Evolutionary conservation across 148 eudicot genomes (phyloP).

Genomic region (Arbutus unedo): DNA sequence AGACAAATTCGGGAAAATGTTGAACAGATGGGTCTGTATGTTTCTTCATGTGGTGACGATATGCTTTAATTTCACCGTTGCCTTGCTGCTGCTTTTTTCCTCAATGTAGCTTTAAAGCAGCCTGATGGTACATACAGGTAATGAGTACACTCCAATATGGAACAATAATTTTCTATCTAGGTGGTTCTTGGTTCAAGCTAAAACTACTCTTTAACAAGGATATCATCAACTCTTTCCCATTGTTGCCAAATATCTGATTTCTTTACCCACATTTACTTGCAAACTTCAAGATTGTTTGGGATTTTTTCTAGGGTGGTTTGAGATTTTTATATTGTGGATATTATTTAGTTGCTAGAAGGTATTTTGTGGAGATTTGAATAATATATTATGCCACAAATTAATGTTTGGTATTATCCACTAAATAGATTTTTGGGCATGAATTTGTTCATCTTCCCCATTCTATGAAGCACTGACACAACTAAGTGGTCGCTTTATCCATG

Average conservation of each 20-base stretch:
- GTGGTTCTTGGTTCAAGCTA: neutral
- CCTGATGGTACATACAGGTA: slow-evolving; percentile 94
- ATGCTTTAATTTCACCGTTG: slow-evolving; percentile 73
- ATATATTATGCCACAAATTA: neutral
- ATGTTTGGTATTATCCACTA: neutral
- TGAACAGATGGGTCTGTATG: slow-evolving; percentile 72
- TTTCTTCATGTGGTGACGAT: slow-evolving; percentile 85
- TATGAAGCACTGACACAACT: no score
- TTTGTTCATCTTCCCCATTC: neutral
- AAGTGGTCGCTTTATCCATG: no score
- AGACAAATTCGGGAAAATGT: slow-evolving; percentile 82
- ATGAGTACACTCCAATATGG: neutral
- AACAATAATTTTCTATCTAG: neutral
- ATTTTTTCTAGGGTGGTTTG: neutral
- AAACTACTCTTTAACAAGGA: neutral
- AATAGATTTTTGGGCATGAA: neutral
- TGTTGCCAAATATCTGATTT: neutral
- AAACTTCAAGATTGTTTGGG: neutral
- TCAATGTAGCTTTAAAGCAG: slow-evolving; percentile 81
- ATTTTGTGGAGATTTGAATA: neutral
- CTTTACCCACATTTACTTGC: neutral
- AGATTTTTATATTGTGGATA: neutral
- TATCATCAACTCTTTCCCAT: neutral
- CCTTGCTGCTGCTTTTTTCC: slow-evolving; percentile 87
- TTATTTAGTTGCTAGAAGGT: neutral